Evolutionary conservation across 2,329 filamentous ascomycete genomes (phyloP), one percentile per base, ranked within the genome.

Genomic region (Curvularia verruculosa): DNA sequence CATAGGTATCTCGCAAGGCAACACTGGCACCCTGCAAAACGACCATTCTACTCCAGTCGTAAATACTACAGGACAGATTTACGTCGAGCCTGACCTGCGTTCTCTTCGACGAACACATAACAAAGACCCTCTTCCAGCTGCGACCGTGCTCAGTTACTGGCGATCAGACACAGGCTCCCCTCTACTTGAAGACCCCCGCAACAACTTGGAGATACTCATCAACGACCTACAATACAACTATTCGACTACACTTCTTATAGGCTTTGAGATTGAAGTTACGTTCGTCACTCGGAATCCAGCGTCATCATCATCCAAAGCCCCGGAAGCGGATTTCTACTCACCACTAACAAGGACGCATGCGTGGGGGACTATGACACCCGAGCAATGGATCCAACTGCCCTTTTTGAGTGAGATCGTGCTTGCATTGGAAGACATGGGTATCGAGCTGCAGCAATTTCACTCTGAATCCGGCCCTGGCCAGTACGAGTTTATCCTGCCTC

Each of bases 211-310:
- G 34, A 79, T 75, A 3, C 79, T 87, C 0, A 69, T 88, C 1
- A 77, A 82, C 0, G 75, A 77, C 5, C 83, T 89, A 0, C 77
- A 81, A 10, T 65, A 75, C 1, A 78, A 84, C 5, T 75, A 81
- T 36, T 80, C 81, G 1, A 79, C 91, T 2, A 75, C 81, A 3
- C 85, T 92, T 46, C 79, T 88, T 0, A 75, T 92, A 15, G 92
- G 91, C 0, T 96, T 95, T 63, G 92, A 96, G 74, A 86, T 96
- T 39, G 91, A 96, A 74, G 85, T 95, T 9, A 82, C 90, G 1
- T 87, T 96, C 61, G 79, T 94, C 62, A 81, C 82, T 39, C 81
- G 82, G 19, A 67, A 75, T 31, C 23, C 65, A 69, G 7, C 65
- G 18, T 54, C 51, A 9, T 12, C 46, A 34, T 41, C 54, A 13